Percentiles rank a stretch among this genome's conserved stretches.
phyloP scores from a whole-genome alignment of 768 basidiomycete species.

The Gloeophyllum trabeum region DNA sequence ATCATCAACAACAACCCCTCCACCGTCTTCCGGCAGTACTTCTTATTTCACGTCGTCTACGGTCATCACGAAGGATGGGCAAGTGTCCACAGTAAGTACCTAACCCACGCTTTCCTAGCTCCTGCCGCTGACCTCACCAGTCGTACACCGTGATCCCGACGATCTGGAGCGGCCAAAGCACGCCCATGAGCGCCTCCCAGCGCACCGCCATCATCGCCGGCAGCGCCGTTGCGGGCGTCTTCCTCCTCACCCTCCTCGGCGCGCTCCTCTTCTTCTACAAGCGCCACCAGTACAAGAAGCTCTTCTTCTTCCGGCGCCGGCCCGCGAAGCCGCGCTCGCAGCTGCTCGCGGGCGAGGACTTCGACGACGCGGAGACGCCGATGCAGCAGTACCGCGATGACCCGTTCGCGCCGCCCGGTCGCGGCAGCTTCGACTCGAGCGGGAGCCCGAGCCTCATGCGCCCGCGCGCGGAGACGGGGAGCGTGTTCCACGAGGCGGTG shows the following conservation, averaged over 20 bases:
- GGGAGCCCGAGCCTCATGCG: not conserved
- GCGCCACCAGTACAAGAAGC: constrained; percentile 16
- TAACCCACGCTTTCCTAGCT: not conserved
- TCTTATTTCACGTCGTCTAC: not conserved
- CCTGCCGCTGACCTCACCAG: not conserved
- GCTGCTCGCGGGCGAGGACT: constrained; percentile 17
- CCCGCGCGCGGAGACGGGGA: constrained; percentile 17
- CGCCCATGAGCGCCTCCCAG: not conserved
- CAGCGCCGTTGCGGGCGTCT: constrained; percentile 16
- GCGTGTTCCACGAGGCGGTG: constrained; percentile 18
- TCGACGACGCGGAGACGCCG: constrained; percentile 14
- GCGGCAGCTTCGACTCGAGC: not conserved
- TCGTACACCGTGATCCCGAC: not conserved
- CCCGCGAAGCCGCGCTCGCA: constrained; percentile 11
- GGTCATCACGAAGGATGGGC: not conserved
- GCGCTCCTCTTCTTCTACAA: constrained; percentile 18
- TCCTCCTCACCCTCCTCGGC: constrained; percentile 13
- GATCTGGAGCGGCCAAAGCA: not conserved
- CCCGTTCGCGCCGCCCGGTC: constrained; percentile 8
- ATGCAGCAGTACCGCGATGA: constrained; percentile 13
- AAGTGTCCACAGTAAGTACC: not conserved
- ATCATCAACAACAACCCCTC: not conserved
- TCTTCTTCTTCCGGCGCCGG: constrained; percentile 13
- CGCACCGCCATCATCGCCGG: constrained; percentile 17
- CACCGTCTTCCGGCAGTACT: not conserved